Evolutionary conservation across 495 filamentous ascomycete genomes (phyloP), one percentile per base, ranked within the genome.

Genomic region (Cercophora newfieldiana): DNA sequence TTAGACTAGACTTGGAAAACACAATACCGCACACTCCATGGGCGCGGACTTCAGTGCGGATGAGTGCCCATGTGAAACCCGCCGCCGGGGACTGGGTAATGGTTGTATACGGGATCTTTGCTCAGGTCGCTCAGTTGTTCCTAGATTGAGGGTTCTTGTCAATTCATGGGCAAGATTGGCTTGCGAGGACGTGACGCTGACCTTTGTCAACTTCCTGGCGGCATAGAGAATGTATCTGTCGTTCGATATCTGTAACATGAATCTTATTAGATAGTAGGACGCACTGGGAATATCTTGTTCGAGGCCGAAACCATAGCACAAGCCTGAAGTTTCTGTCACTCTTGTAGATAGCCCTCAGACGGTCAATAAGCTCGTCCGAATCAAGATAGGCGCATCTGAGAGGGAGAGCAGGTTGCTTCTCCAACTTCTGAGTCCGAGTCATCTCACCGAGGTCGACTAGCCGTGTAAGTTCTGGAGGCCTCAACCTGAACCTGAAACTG

Each of bases 171-270:
- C n/a, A n/a, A n/a, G n/a, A n/a, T n/a, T n/a, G n/a, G n/a, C n/a
- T 21, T 22, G 19, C 29, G 16, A 25, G 21, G 1, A 1, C 24
- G 25, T 63, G 12, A 12, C 14, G n/a, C n/a, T n/a, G n/a, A 55
- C 61, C 49, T 54, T 19, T 54, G 61, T 63, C 25, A 63, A 55
- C 61, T 55, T 63, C 10, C 7, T 21, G 12, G 0, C n/a, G 12
- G 47, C 49, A 10, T 31, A 63, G 6, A 63, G 48, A 14, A 63
- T 55, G 26, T 4, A 3, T 55, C 49, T 54, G 22, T 63, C 61
- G 61, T 54, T 63, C 1, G 29, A 54, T 1, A 55, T 55, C 61
- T 60, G 30, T 21, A 26, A 24, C 18, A 26, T 2, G 33, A 26
- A n/a, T n/a, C n/a, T n/a, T n/a, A n/a, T n/a, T n/a, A n/a, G n/a